Evolutionary conservation across 2,329 filamentous ascomycete genomes (phyloP).

Genomic region (Colletotrichum paranaense): DNA sequence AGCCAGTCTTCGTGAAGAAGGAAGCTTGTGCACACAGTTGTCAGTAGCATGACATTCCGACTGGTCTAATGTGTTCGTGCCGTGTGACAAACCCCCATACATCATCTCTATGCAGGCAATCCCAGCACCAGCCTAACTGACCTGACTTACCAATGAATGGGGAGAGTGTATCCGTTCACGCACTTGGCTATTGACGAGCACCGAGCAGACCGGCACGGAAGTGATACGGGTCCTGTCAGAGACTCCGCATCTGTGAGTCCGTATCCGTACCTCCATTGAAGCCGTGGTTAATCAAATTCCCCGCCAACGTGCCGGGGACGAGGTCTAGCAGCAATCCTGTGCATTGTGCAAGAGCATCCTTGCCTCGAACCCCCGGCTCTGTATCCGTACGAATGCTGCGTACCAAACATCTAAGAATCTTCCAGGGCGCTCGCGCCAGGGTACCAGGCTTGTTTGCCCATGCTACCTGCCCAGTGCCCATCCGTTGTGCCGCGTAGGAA

Average conservation of each 20-base stretch:
- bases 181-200: background rate
- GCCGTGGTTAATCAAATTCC: background rate
- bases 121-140: background rate
- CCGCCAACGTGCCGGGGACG: background rate
- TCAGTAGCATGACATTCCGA: background rate
- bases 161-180: background rate
- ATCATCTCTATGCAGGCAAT: background rate
- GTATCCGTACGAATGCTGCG: background rate
- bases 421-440: background rate
- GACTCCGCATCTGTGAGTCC: background rate
- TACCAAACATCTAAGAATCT: background rate
- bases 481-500: background rate
- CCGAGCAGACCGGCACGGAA: background rate
- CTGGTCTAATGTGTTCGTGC: background rate
- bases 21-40: background rate
- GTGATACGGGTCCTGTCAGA: background rate
- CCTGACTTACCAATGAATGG: background rate
- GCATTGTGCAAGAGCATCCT: background rate
- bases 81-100: background rate
- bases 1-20: background rate
- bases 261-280: conserved; percentile 1
- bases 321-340: background rate
- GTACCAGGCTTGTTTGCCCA: background rate
- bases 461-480: background rate
- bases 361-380: background rate